Evolutionary conservation across 2,329 filamentous ascomycete species (phyloP).

Genomic region (Reticulascus tulasneorum): DNA sequence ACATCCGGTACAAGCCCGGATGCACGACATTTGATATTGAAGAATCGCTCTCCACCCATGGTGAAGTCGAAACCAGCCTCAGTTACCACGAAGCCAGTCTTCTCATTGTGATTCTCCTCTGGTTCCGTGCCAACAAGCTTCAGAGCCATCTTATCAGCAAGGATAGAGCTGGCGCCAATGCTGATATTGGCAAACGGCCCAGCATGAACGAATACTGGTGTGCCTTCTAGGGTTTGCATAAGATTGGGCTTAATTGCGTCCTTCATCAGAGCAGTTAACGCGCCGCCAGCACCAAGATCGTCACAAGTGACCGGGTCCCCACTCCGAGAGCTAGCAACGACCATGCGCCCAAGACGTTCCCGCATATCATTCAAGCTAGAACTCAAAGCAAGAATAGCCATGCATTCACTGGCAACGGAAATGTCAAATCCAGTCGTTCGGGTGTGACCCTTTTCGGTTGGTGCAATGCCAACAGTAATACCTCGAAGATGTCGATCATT

Average conservation of each 20-base stretch:
- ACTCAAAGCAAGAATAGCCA: slow-evolving; percentile 95
- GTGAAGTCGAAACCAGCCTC: slow-evolving; percentile 99
- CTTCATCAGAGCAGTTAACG: slow-evolving; percentile 90
- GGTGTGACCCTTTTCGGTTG: slow-evolving; percentile 85
- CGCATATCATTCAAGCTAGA: slow-evolving; percentile 85
- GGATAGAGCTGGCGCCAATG: slow-evolving; percentile 91
- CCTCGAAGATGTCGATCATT: slow-evolving; percentile 92
- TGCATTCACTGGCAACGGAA: slow-evolving; percentile 94
- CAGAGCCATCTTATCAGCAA: slow-evolving; percentile 91
- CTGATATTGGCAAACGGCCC: slow-evolving; percentile 98
- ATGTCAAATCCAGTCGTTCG: slow-evolving; percentile 96
- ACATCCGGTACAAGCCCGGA: slow-evolving; percentile 91
- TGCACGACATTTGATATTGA: slow-evolving; percentile 99
- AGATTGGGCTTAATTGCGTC: slow-evolving; percentile 98
- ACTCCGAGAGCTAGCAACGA: slow-evolving; percentile 78
- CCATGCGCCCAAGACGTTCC: slow-evolving; percentile 91
- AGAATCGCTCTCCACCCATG: slow-evolving; percentile 99
- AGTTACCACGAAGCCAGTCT: slow-evolving; percentile 90
- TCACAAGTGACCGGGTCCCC: slow-evolving; percentile 95
- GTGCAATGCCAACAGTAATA: slow-evolving; percentile 81
- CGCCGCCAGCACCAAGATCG: slow-evolving; percentile 88
- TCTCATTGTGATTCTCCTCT: slow-evolving; percentile 77
- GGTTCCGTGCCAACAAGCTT: slow-evolving; percentile 94
- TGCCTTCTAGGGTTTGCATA: slow-evolving; percentile 97
- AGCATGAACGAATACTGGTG: slow-evolving; percentile 94